A percentile compares a stretch with the other conserved stretches of the same genome.
These are phyloP conservation scores for Cryphonectria carpinicola DNA, from an alignment of 2,329 filamentous ascomycete species.

Conservation along the genomic window DNA sequence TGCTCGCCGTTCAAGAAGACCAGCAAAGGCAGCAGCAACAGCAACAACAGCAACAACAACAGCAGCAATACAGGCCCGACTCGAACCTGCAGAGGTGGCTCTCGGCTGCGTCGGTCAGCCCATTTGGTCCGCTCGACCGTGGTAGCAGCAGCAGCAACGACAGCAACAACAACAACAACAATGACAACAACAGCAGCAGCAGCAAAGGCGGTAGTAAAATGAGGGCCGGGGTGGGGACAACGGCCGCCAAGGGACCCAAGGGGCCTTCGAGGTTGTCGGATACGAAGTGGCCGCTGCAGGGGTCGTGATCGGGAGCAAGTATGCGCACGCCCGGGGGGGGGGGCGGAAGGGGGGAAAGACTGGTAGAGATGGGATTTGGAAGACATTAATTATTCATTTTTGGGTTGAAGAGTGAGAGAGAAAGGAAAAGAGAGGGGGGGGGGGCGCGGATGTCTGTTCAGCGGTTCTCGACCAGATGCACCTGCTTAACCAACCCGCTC, in stretches of 20 bases:
- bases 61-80: conserved; percentile 27
- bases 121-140: conserved; percentile 32
- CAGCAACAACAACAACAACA: background rate
- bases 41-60: conserved; percentile 7
- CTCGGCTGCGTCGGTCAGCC: conserved; percentile 39
- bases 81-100: conserved; percentile 41
- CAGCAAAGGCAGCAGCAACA: background rate
- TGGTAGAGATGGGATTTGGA: too few relatives aligned
- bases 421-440: too few relatives aligned
- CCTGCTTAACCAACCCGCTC: too few relatives aligned
- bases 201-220: background rate
- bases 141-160: background rate
- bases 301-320: background rate
- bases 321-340: too few relatives aligned
- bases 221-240: background rate
- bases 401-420: too few relatives aligned
- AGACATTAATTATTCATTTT: too few relatives aligned
- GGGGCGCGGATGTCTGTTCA: too few relatives aligned
- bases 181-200: background rate
- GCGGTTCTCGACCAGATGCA: too few relatives aligned
- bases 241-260: background rate
- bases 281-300: conserved; percentile 25
- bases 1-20: conserved; percentile 13
- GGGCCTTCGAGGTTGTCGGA: conserved; percentile 17
- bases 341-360: background rate